phyloP scores from a whole-genome alignment of 75 land plant genomes.

The Cryptomeria japonica region DNA sequence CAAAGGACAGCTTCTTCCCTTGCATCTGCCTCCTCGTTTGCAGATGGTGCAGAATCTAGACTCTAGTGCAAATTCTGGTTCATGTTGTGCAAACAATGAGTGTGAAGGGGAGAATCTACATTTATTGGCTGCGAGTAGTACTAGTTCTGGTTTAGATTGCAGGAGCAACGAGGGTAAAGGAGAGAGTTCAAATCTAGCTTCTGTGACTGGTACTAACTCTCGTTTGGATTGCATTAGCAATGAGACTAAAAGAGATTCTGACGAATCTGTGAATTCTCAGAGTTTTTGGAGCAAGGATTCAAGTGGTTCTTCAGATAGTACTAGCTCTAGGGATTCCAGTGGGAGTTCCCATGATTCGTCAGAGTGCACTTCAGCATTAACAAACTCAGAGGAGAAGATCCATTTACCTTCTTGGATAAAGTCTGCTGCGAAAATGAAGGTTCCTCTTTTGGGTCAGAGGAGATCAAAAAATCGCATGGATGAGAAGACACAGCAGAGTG shows the following conservation, averaged over 20 bases:
- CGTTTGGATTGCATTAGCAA: background rate
- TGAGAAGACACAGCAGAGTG: background rate
- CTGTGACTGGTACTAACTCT: background rate
- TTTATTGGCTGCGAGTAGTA: background rate
- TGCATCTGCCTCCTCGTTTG: slow-evolving; percentile 54
- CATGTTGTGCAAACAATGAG: too few relatives aligned
- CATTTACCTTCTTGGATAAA: slow-evolving; percentile 1
- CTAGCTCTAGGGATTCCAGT: slow-evolving; percentile 12
- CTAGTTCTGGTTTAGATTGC: background rate
- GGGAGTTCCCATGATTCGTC: slow-evolving; percentile 17
- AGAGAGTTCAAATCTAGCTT: background rate
- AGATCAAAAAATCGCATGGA: slow-evolving; percentile 9
- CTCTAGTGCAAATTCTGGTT: background rate
- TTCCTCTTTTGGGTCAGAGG: slow-evolving; percentile 1
- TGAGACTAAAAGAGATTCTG: background rate
- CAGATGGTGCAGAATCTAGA: slow-evolving; percentile 41
- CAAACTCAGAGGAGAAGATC: background rate
- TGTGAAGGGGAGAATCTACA: background rate
- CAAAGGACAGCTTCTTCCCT: slow-evolving; percentile 65
- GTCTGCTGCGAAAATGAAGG: slow-evolving; percentile 11
- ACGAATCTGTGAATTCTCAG: background rate
- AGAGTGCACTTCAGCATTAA: background rate
- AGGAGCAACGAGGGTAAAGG: background rate
- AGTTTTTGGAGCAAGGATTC: slow-evolving; percentile 8
- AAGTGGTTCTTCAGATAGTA: slow-evolving; percentile 4